Base-by-base conservation (phyloP, 2,329 filamentous ascomycete genomes). In the Dactylellina parvicollis region DNA sequence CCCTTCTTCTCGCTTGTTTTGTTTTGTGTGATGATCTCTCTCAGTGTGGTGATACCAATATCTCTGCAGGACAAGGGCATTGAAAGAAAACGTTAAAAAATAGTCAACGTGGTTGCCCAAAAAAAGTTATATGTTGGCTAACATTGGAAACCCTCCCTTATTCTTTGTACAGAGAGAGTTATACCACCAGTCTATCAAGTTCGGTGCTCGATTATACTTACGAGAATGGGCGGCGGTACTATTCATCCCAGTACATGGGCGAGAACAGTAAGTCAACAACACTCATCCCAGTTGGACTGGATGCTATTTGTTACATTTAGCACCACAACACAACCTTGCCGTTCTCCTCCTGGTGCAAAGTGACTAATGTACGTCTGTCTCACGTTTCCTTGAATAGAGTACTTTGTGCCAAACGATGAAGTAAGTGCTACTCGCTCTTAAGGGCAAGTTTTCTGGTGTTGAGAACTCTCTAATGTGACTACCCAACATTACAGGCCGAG, bases 351-450 rank as follows among this genome's bases (percentile, higher is more conserved):
- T n/a, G n/a, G n/a, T n/a, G n/a, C 20, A n/a, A 49, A 28, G 1
- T 49, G 22, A 49, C 22, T 32, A 14, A 50, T 28, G 7, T 8
- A 7, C 9, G 20, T n/a, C 9, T 24, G 7, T 22, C 14, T 18
- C 32, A 42, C 18, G 14, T 16, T 2, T 28, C 20, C 12, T 12
- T 30, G 3, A 28, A 30, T 2, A 69, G 64, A 55, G 26, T 69
- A 69, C 44, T 69, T 69, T 42, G 18, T 55, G 2, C 64, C 64
- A 2, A 69, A 69, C 30, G 64, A 69, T n/a, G 55, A 60, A 28
- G 64, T 61, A 55, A 28, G 54, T n/a, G 18, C 10, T 10, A 4
- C 9, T 4, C 40, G 8, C 20, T 18, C 4, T 54, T 44, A 7
- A 0, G 7, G 12, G 3, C 47, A 2, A 2, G 10, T 46, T 30